These are phyloP conservation scores for Prunus yedoensis DNA, from an alignment of 331 rosid species.

Conservation along the genomic window DNA sequence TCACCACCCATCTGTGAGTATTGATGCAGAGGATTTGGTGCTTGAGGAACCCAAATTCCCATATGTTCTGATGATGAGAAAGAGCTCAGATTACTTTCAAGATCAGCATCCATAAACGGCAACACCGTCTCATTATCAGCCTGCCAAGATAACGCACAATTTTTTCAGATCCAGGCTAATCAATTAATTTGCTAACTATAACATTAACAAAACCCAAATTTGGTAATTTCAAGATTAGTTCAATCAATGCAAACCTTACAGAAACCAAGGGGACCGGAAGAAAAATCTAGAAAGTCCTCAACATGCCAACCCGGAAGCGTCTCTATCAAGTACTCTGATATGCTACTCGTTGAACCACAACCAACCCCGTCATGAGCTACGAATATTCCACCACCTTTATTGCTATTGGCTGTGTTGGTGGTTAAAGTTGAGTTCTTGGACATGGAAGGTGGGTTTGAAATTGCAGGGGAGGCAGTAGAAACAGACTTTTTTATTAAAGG, in stretches of 20 bases:
- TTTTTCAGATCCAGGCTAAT: conserved; percentile 10
- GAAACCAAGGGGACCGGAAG: conserved; percentile 47
- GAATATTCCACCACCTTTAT: conserved; percentile 14
- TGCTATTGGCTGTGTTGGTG: background rate
- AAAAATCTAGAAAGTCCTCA: conserved; percentile 74
- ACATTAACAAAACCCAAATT: background rate
- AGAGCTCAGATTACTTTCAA: conserved; percentile 34
- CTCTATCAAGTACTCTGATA: conserved; percentile 83
- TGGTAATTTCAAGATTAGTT: background rate
- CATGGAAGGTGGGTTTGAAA: conserved; percentile 28
- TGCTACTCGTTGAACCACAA: conserved; percentile 44
- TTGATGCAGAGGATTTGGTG: conserved; percentile 34
- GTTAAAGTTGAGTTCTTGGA: conserved; percentile 23
- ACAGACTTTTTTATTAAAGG: conserved; percentile 12
- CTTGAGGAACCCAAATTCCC: conserved; percentile 78
- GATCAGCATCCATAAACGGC: conserved; percentile 31
- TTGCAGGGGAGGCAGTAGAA: conserved; percentile 16
- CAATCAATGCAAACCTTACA: conserved; percentile 47
- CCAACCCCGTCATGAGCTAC: conserved; percentile 17
- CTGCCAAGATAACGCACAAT: conserved; percentile 34
- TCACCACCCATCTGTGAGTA: conserved; percentile 32
- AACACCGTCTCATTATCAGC: conserved; percentile 29
- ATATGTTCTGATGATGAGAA: conserved; percentile 29
- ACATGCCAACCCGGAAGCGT: conserved; percentile 88
- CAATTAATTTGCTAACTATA: background rate